Evolutionary conservation across 179 eudicot genomes (phyloP).

Genomic region (Silene noctiflora): DNA sequence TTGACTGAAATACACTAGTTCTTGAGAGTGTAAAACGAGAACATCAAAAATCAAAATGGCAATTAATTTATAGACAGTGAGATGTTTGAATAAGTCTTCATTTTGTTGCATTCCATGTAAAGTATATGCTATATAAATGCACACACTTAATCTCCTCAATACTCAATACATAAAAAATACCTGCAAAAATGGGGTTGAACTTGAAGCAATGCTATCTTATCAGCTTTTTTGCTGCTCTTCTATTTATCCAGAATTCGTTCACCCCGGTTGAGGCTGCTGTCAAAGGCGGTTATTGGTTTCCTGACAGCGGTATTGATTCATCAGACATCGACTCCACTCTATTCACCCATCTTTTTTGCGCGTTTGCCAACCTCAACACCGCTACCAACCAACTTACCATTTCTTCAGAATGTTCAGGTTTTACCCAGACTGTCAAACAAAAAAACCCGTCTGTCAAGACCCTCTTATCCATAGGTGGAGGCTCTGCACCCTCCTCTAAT

Average conservation of each 20-base stretch:
- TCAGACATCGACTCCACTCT: constrained; percentile 31
- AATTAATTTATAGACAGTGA: no score
- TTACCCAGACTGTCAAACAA: constrained; percentile 47
- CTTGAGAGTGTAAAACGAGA: no score
- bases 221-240: constrained; percentile 8
- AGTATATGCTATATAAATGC: no score
- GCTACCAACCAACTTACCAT: constrained; percentile 42
- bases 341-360: constrained; percentile 37
- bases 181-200: not conserved
- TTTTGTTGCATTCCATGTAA: no score
- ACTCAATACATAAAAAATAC: no score
- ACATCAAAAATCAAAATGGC: no score
- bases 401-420: constrained; percentile 40
- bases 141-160: no score
- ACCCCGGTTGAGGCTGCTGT: constrained; percentile 23
- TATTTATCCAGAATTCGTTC: not conserved
- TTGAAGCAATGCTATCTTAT: not conserved
- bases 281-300: constrained; percentile 51
- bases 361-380: constrained; percentile 40
- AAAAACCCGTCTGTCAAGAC: constrained; percentile 46
- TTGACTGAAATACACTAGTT: no score
- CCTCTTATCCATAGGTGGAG: constrained; percentile 52
- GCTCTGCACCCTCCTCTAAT: not conserved
- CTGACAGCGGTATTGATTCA: constrained; percentile 35
- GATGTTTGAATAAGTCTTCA: no score